Percentiles rank a stretch among this genome's conserved stretches.
Evolutionary conservation across 768 basidiomycete species (phyloP).

Genomic region (Tylopilus subfusipes): DNA sequence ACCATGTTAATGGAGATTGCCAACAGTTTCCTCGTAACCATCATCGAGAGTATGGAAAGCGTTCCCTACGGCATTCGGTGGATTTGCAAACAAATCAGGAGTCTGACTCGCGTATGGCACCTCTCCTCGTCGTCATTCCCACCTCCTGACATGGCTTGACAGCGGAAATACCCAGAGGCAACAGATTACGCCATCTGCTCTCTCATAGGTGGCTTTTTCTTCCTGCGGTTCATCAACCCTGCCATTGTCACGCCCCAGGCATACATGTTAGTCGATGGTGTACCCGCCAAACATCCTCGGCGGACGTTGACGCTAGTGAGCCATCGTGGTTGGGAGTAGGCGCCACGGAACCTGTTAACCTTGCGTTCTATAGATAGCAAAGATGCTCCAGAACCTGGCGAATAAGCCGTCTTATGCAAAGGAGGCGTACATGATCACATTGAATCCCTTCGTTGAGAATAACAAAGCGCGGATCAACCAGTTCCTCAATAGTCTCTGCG

Average conservation of each 20-base stretch:
- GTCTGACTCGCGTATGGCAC: constrained; percentile 79
- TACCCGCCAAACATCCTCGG: constrained; percentile 96
- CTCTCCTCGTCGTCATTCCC: not conserved
- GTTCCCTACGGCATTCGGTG: constrained; percentile 99
- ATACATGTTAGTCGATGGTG: constrained; percentile 98
- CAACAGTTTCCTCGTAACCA: constrained; percentile 94
- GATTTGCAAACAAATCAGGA: constrained; percentile 99
- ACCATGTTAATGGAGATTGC: constrained; percentile 99
- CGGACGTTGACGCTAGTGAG: constrained; percentile 86
- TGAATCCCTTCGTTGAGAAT: constrained; percentile 98
- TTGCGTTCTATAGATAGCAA: constrained; percentile 71
- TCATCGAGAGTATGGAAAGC: constrained; percentile 97
- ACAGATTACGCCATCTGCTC: constrained; percentile 98
- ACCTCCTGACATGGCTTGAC: constrained; percentile 12
- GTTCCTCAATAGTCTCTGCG: constrained; percentile 94
- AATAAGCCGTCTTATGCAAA: constrained; percentile 99
- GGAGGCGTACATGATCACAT: constrained; percentile 96
- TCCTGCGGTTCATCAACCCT: constrained; percentile 99
- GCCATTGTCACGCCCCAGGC: constrained; percentile 99
- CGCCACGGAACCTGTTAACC: not conserved
- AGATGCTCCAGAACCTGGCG: constrained; percentile 99
- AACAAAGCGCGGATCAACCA: constrained; percentile 98
- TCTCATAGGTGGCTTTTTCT: constrained; percentile 99
- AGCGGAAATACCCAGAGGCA: constrained; percentile 99
- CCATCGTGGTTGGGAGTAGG: not conserved